Percentiles rank a stretch among this genome's conserved stretches.
phyloP scores from a whole-genome alignment of 495 filamentous ascomycete genomes.

The Lineolata rhizophorae region DNA sequence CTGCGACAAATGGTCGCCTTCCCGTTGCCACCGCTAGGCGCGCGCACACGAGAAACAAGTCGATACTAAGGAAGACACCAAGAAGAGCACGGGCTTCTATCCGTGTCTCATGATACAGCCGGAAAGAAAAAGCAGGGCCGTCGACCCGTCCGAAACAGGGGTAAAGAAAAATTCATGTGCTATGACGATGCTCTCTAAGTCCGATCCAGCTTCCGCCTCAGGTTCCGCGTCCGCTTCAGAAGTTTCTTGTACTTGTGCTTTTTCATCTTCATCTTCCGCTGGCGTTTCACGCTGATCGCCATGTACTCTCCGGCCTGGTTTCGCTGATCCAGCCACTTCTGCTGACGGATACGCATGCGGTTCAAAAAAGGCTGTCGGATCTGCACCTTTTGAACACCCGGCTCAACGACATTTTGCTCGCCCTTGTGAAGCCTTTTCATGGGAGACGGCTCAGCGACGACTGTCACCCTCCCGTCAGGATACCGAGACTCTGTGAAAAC shows the following conservation, averaged over 20 bases:
- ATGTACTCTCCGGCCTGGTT: slow-evolving; percentile 9
- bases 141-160: too few species aligned
- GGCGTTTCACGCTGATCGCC: slow-evolving; percentile 63
- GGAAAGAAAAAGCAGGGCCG: too few species aligned
- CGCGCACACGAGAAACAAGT: too few species aligned
- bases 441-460: neutral
- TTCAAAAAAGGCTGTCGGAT: slow-evolving; percentile 17
- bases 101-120: too few species aligned
- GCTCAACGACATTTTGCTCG: neutral
- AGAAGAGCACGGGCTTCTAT: too few species aligned
- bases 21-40: too few species aligned
- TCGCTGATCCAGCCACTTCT: neutral
- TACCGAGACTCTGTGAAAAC: slow-evolving; percentile 60
- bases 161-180: too few species aligned
- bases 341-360: slow-evolving; percentile 11
- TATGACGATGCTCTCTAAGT: too few species aligned
- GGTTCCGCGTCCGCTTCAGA: slow-evolving; percentile 71
- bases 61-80: too few species aligned
- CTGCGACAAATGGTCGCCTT: too few species aligned
- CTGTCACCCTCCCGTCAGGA: slow-evolving; percentile 39
- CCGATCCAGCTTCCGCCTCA: too few species aligned
- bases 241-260: slow-evolving; percentile 99
- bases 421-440: neutral
- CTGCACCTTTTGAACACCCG: slow-evolving; percentile 2
- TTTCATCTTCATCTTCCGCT: slow-evolving; percentile 94